These are phyloP conservation scores for Durotheca rogersii DNA, from an alignment of 495 filamentous ascomycete genomes.

Conservation along the genomic window DNA sequence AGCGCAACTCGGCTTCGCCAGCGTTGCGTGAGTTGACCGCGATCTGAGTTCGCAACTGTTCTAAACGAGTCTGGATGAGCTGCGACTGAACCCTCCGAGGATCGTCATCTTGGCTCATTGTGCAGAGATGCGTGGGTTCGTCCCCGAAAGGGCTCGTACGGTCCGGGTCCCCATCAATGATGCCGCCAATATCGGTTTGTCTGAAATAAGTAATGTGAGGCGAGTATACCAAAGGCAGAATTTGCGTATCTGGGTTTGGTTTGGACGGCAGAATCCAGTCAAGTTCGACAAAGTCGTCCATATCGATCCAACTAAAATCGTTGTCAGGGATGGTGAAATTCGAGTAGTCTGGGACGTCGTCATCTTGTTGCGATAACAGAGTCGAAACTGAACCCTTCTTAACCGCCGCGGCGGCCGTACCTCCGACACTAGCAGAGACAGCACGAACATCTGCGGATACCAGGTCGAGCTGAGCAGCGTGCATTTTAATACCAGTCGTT, in stretches of 20 bases:
- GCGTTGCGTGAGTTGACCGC: slow-evolving; percentile 65
- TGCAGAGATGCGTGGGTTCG: slow-evolving; percentile 89
- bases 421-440: slow-evolving; percentile 84
- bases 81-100: slow-evolving; percentile 86
- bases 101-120: slow-evolving; percentile 92
- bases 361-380: slow-evolving; percentile 51
- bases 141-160: slow-evolving; percentile 84
- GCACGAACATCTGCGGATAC: slow-evolving; percentile 91
- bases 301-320: slow-evolving; percentile 93
- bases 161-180: slow-evolving; percentile 65
- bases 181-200: slow-evolving; percentile 85
- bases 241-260: slow-evolving; percentile 87
- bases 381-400: slow-evolving; percentile 58
- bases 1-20: slow-evolving; percentile 63
- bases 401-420: slow-evolving; percentile 71
- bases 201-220: slow-evolving; percentile 96
- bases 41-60: slow-evolving; percentile 75
- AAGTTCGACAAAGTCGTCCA: slow-evolving; percentile 98
- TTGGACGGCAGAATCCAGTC: slow-evolving; percentile 94
- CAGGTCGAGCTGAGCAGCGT: slow-evolving; percentile 88
- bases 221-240: slow-evolving; percentile 86
- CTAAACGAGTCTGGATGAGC: slow-evolving; percentile 76
- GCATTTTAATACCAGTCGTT: slow-evolving; percentile 92
- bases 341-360: slow-evolving; percentile 66
- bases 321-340: slow-evolving; percentile 93